A percentile compares a stretch with the other conserved stretches of the same genome.
phyloP scores from a whole-genome alignment of 2,329 filamentous ascomycete genomes.

The Plenodomus tracheiphilus region DNA sequence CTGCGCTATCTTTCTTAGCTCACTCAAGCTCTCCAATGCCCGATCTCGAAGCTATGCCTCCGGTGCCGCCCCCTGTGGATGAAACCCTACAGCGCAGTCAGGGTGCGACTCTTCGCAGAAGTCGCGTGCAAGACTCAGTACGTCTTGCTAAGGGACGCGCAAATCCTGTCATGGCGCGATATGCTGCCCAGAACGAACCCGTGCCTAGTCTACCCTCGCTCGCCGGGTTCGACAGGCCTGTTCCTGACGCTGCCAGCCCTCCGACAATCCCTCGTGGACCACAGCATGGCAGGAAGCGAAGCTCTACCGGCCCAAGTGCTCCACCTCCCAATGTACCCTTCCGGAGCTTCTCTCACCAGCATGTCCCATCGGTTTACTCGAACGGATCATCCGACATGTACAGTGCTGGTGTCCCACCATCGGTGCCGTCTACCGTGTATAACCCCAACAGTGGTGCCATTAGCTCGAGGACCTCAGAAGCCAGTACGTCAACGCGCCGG shows the following conservation, averaged over 20 bases:
- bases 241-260: constrained; percentile 69
- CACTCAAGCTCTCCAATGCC: constrained; percentile 83
- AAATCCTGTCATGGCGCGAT: constrained; percentile 42
- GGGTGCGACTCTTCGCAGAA: constrained; percentile 51
- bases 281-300: constrained; percentile 80
- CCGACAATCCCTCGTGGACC: constrained; percentile 71
- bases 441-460: constrained; percentile 44
- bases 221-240: constrained; percentile 44
- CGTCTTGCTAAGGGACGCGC: constrained; percentile 77
- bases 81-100: constrained; percentile 40
- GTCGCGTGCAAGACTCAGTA: constrained; percentile 83
- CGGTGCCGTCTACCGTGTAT: constrained; percentile 45
- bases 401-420: constrained; percentile 36
- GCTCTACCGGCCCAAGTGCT: constrained; percentile 80
- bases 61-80: constrained; percentile 48
- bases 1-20: constrained; percentile 89
- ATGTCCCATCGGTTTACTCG: constrained; percentile 45
- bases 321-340: constrained; percentile 69
- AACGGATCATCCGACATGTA: constrained; percentile 46
- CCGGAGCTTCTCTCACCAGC: constrained; percentile 71
- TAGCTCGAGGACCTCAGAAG: constrained; percentile 58
- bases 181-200: constrained; percentile 31
- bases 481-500: constrained; percentile 52
- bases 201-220: constrained; percentile 36
- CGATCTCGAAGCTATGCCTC: constrained; percentile 60